Evolutionary conservation across 73 alveolate species (phyloP), one percentile per base, ranked within the genome.

Genomic region (Urostyla sp.): DNA sequence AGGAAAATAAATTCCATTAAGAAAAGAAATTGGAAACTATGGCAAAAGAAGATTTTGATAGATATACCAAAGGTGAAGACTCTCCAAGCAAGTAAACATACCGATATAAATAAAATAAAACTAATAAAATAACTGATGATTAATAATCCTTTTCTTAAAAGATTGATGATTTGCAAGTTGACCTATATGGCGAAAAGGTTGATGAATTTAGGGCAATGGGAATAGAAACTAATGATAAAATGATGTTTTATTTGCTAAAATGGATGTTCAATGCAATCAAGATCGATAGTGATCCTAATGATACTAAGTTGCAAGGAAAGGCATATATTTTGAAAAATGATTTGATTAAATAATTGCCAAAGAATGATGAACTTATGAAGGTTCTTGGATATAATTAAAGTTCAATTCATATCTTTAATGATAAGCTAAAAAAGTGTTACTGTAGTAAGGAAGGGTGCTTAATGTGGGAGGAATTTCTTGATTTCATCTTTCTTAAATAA

Each of bases 241-340:
- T 84, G 80, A 59, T 81, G 10, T 84, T 84, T 59, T 58, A 40
- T 58, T 49, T 84, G 4, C 56, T 84, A 21, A 84, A 84, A 48
- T 84, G 92, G 92, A 74, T 84, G 0, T 84, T 66, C 51, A 74
- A 74, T 32, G 92, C 92, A 20, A 59, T 84, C 36, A 74, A 84
- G 81, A 43, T 35, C 7, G 84, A 73, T 44, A 28, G 75, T 18
- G 36, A 44, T 0, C 15, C 11, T 10, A 49, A 30, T n/a, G 80
- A 75, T 10, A 50, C 67, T 7, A 34, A 58, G 43, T 32, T 75
- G 31, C 23, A 75, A 30, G 75, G 75, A 20, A 31, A 27, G 24
- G 37, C 67, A 0, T 32, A 44, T 18, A 59, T 84, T 2, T 50
- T 58, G 18, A 84, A 73, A 36, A 48, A 23, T 16, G 92, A 84